Evolutionary conservation across 2,329 filamentous ascomycete genomes (phyloP).

Genomic region (Seiridium unicorne): DNA sequence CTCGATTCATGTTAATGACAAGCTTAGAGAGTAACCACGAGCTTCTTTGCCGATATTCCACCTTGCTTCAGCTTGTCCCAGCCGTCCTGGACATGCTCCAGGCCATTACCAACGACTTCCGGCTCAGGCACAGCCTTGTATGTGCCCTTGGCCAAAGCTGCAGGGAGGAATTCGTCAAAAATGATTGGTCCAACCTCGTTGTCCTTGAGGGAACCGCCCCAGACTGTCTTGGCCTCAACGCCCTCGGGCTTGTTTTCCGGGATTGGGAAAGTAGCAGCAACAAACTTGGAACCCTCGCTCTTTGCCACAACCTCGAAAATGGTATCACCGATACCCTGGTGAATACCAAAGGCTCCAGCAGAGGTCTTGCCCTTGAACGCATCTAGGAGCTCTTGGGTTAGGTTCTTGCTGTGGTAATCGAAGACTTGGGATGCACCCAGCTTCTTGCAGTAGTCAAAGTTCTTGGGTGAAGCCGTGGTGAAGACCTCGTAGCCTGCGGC

Average conservation of each 20-base stretch:
- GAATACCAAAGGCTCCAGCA: conserved; percentile 19
- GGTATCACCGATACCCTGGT: conserved; percentile 10
- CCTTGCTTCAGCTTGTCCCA: no score
- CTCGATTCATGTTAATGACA: no score
- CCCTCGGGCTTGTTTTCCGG: background rate
- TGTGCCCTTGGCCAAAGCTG: background rate
- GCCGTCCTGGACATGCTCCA: no score
- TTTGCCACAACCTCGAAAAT: conserved; percentile 18
- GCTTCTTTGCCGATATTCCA: no score
- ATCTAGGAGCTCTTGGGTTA: conserved; percentile 26
- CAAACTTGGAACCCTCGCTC: conserved; percentile 14
- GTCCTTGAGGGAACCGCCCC: background rate
- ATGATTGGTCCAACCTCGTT: background rate
- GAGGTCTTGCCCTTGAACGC: conserved; percentile 16
- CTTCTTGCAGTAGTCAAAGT: conserved; percentile 34
- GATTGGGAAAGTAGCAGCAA: conserved; percentile 11
- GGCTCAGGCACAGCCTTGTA: background rate
- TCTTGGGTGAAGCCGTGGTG: conserved; percentile 35
- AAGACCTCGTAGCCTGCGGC: conserved; percentile 43
- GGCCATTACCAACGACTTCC: no score
- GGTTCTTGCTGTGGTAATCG: conserved; percentile 34
- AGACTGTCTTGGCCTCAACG: background rate
- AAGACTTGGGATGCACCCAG: conserved; percentile 40
- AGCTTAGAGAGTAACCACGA: no score
- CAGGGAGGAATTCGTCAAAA: background rate